Evolutionary conservation across 1,139 yeast species (phyloP).

Genomic region (Meyerozyma elateridarum): DNA sequence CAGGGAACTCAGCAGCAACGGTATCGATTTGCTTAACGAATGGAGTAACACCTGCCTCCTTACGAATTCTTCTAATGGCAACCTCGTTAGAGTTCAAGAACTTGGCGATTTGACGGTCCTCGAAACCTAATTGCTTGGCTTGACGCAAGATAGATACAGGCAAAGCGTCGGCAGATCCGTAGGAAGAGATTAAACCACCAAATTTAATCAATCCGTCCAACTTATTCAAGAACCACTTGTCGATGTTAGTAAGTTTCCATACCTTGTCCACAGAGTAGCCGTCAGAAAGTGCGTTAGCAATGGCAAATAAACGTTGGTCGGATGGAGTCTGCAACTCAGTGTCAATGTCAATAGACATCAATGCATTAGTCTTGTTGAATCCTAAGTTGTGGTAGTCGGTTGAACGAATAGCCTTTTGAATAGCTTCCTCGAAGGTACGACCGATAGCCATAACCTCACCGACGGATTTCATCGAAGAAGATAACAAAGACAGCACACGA

Average conservation of each 20-base stretch:
- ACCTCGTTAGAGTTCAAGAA: constrained; percentile 88
- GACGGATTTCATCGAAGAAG: constrained; percentile 96
- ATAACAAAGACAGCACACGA: constrained; percentile 81
- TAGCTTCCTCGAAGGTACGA: constrained; percentile 95
- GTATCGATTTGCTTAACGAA: constrained; percentile 97
- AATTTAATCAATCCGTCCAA: constrained; percentile 67
- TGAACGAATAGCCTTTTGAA: constrained; percentile 95
- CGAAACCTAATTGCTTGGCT: constrained; percentile 96
- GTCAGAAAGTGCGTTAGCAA: constrained; percentile 84
- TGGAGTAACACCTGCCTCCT: constrained; percentile 84
- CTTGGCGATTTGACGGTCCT: constrained; percentile 93
- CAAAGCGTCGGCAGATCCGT: constrained; percentile 54
- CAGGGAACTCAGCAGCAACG: constrained; percentile 99
- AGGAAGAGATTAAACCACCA: constrained; percentile 58
- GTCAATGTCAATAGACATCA: constrained; percentile 88
- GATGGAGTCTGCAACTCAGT: constrained; percentile 90
- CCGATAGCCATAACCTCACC: constrained; percentile 99
- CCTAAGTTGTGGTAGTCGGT: constrained; percentile 95
- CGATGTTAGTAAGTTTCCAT: constrained; percentile 89
- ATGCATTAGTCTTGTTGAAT: constrained; percentile 81
- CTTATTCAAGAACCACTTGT: constrained; percentile 95
- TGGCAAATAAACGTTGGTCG: constrained; percentile 93
- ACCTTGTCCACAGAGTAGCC: constrained; percentile 91
- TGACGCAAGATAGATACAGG: constrained; percentile 62
- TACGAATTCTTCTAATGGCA: constrained; percentile 86